Base-by-base conservation (phyloP, 2,329 filamentous ascomycete genomes). In the Cordyceps tenuipes region DNA sequence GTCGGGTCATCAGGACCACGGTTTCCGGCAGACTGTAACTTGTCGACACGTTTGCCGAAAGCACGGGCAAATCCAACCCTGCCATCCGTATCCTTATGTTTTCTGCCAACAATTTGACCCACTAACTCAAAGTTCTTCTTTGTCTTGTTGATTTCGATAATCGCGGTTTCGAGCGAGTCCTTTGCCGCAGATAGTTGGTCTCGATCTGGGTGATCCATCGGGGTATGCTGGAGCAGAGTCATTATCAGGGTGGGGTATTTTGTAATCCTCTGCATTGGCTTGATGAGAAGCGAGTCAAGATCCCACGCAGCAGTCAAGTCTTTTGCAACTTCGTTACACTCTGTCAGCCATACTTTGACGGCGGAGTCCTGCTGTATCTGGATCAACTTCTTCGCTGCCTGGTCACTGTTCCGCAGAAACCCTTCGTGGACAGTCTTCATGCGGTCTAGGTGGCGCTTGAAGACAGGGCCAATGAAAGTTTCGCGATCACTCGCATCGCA, bases 231-330 rank as follows among this genome's bases (percentile, higher is more conserved):
- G 26, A 95, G 78, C 12, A 99, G 78, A 60, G 91, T 86, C 39
- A 86, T 84, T 49, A 99, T 83, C 46, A 99, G 79, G 50, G 96
- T 86, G 3, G 91, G 91, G 69, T 97, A 99, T 69, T 97, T 97
- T 39, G 93, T 87, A 63, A 97, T 87, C 52, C 94, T 85, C 74
- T 99, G 94, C 72, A 96, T 92, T 1, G 94, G 94, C 73, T 99
- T 99, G 69, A 99, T 93, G 21, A 99, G 82, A n/a, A 99, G 79
- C 0, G 94, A 96, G 72, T 97, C 92, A 62, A 99, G 75, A 72
- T 96, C 90, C 94, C 94, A 99, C 0, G 94, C 93, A 29, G 87
- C 85, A 0, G 94, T 99, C 64, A 99, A 81, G 70, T 97, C 94
- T 66, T 91, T 89, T 13, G 93, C 92, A 68, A 93, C 92, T 66